These are phyloP conservation scores for Scenedesmus sp. DNA, from an alignment of 163 green algal genomes.

Conservation along the genomic window DNA sequence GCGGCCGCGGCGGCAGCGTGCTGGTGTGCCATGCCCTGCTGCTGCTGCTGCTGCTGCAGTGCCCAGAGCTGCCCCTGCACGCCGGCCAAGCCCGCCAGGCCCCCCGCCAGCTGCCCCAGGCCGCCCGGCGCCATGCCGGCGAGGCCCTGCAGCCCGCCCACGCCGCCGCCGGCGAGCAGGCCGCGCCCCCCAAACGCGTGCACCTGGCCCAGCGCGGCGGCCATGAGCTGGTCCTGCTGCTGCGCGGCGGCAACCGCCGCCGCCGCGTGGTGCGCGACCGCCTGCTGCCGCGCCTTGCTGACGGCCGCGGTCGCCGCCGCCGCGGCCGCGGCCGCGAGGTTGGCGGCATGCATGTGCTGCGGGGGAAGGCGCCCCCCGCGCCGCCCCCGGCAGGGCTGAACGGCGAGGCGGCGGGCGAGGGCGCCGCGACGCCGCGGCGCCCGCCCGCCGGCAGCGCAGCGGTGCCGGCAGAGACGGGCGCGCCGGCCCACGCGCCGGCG, in stretches of 20 bases:
- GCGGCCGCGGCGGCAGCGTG: constrained; percentile 8
- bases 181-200: background rate
- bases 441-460: constrained; percentile 8
- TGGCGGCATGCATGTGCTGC: background rate
- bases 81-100: background rate
- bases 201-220: background rate
- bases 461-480: no score
- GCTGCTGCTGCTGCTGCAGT: constrained; percentile 26
- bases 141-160: background rate
- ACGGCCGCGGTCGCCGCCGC: constrained; percentile 17
- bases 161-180: background rate
- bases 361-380: no score
- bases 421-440: no score
- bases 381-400: no score
- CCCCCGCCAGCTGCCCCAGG: background rate
- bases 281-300: constrained; percentile 9
- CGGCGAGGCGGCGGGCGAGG: no score
- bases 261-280: background rate
- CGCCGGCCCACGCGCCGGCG: no score
- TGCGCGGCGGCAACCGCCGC: background rate
- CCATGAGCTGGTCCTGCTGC: background rate
- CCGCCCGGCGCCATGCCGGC: background rate
- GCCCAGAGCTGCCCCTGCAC: constrained; percentile 8
- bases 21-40: no score
- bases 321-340: constrained; percentile 8